Percentiles rank a stretch among this genome's conserved stretches.
Evolutionary conservation across 352 stramenopile species (phyloP).

Genomic region (Globisporangium echinulatum): DNA sequence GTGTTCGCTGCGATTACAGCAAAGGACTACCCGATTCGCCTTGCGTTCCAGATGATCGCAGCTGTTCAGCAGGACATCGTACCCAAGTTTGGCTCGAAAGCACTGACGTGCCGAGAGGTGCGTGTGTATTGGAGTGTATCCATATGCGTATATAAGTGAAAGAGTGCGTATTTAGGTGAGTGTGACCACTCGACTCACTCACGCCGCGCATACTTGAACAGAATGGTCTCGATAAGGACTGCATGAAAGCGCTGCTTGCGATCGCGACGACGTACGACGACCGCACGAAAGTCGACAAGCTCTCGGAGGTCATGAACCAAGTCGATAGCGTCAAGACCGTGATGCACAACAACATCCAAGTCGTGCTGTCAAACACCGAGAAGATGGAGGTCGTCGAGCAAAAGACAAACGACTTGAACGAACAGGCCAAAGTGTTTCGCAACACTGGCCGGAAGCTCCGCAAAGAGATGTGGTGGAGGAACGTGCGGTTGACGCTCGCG

Average conservation of each 20-base stretch:
- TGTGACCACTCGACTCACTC: not conserved
- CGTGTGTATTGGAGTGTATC: not conserved
- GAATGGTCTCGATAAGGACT: constrained; percentile 77
- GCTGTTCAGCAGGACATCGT: constrained; percentile 72
- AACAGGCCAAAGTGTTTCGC: constrained; percentile 83
- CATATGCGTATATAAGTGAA: not conserved
- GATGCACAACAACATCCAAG: constrained; percentile 87
- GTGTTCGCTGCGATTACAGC: constrained; percentile 75
- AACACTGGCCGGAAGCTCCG: constrained; percentile 77
- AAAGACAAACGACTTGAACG: constrained; percentile 83
- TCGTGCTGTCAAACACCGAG: constrained; percentile 82
- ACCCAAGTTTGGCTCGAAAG: constrained; percentile 68
- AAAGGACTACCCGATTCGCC: constrained; percentile 77
- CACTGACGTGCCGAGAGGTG: constrained; percentile 73
- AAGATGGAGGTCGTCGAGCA: constrained; percentile 87
- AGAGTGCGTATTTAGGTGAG: not conserved
- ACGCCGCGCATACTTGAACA: constrained; percentile 8
- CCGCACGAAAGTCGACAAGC: constrained; percentile 83
- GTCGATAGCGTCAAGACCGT: constrained; percentile 77
- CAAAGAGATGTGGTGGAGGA: constrained; percentile 85
- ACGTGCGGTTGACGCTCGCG: constrained; percentile 69
- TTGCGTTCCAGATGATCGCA: constrained; percentile 80
- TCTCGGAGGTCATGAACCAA: constrained; percentile 78
- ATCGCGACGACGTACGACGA: constrained; percentile 79
- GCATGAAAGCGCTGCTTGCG: constrained; percentile 42